Evolutionary conservation across 2,329 filamentous ascomycete genomes (phyloP).

Genomic region (Colletotrichum sp.): DNA sequence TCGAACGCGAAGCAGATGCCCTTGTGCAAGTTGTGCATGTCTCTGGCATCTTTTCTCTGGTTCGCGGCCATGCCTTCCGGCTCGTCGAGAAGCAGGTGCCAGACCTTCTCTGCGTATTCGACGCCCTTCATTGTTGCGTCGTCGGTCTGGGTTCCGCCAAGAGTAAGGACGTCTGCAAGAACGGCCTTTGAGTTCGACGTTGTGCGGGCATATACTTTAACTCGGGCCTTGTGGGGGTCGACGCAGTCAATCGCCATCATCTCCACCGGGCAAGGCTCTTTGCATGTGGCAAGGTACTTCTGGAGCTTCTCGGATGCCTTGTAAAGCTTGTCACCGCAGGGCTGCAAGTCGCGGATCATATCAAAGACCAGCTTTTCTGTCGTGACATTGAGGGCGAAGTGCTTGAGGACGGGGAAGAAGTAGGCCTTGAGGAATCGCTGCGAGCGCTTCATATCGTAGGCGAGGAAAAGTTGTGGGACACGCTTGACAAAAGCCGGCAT

Average conservation of each 20-base stretch:
- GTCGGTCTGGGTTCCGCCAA: slow-evolving; percentile 26
- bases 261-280: slow-evolving; percentile 21
- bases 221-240: slow-evolving; percentile 23
- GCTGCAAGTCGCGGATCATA: slow-evolving; percentile 22
- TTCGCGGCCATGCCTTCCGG: slow-evolving; percentile 14
- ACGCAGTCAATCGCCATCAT: slow-evolving; percentile 28
- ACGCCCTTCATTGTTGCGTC: slow-evolving; percentile 24
- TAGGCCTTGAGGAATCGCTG: slow-evolving; percentile 25
- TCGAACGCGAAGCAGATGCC: slow-evolving; percentile 28
- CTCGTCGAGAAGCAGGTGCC: slow-evolving; percentile 28
- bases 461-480: slow-evolving; percentile 26
- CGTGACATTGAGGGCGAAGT: slow-evolving; percentile 20
- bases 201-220: slow-evolving; percentile 28
- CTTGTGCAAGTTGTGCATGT: slow-evolving; percentile 14
- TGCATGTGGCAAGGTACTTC: slow-evolving; percentile 15
- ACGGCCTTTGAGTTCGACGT: slow-evolving; percentile 21
- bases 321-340: slow-evolving; percentile 11
- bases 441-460: slow-evolving; percentile 24
- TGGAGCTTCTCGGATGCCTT: slow-evolving; percentile 20
- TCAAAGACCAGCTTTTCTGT: slow-evolving; percentile 24
- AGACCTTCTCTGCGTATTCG: slow-evolving; percentile 22
- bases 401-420: slow-evolving; percentile 26
- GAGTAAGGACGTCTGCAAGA: slow-evolving; percentile 25
- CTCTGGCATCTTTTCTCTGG: slow-evolving; percentile 17
- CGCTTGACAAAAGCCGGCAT: neutral